phyloP scores from a whole-genome alignment of 2,329 filamentous ascomycete genomes.

The Diaporthe humulicola region DNA sequence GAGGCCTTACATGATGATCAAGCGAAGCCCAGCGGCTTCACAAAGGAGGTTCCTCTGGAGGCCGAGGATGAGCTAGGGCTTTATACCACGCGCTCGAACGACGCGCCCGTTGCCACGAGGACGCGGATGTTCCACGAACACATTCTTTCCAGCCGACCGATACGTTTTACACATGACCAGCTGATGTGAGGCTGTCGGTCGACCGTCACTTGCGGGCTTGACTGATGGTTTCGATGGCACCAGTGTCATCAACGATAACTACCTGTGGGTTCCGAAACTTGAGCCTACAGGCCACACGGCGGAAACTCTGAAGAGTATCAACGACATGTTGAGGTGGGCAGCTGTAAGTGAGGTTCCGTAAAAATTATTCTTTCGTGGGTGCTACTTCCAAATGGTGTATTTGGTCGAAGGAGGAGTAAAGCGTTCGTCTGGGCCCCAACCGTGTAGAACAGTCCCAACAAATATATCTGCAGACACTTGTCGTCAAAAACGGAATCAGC shows the following conservation, averaged over 20 bases:
- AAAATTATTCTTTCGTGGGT: not conserved
- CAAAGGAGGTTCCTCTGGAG: not conserved
- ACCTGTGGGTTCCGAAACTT: not conserved
- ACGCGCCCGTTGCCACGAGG: not conserved
- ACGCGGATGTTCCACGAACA: not conserved
- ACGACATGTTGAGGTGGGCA: not conserved
- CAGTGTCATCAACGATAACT: not conserved
- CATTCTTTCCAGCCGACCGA: not conserved
- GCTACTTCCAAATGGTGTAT: too few relatives aligned
- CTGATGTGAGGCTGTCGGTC: not conserved
- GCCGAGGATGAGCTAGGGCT: not conserved
- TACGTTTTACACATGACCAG: not conserved
- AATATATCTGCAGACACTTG: not conserved
- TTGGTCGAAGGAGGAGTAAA: too few relatives aligned
- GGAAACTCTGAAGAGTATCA: not conserved
- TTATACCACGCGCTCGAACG: not conserved
- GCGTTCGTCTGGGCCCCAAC: not conserved
- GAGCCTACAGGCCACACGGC: not conserved
- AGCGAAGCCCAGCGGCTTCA: not conserved
- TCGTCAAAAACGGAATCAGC: not conserved
- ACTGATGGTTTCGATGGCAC: not conserved
- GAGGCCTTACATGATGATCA: not conserved
- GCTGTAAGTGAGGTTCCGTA: not conserved
- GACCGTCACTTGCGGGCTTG: not conserved
- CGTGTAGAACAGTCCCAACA: not conserved